A percentile compares a stretch with the other conserved stretches of the same genome.
Evolutionary conservation across 2,329 filamentous ascomycete species (phyloP).

Genomic region (Arthroderma sp.): DNA sequence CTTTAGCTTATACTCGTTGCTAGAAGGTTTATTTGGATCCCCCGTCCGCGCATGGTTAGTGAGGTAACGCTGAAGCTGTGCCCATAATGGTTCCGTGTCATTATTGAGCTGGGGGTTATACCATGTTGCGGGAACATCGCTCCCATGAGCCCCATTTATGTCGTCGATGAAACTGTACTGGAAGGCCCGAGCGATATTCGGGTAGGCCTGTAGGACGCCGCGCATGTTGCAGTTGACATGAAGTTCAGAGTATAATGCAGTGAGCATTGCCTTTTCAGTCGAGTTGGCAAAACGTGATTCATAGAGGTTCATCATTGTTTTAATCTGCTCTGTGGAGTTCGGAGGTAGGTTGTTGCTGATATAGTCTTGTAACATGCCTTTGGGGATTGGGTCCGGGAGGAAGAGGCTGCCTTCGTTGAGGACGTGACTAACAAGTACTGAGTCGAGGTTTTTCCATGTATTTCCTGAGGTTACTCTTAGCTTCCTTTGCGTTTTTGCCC

Average conservation of each 20-base stretch:
- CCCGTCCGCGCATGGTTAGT: background rate
- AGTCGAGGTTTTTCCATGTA: conserved; percentile 20
- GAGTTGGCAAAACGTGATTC: conserved; percentile 18
- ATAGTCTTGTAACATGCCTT: conserved; percentile 19
- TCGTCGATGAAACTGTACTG: conserved; percentile 31
- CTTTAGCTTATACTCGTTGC: no score
- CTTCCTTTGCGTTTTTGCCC: no score
- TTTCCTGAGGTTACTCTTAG: conserved; percentile 12
- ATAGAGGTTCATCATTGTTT: conserved; percentile 15
- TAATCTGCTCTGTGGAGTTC: conserved; percentile 17
- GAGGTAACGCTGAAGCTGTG: background rate
- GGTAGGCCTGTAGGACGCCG: conserved; percentile 26
- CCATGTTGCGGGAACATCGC: background rate
- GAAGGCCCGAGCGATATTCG: conserved; percentile 26
- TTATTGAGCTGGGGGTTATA: background rate
- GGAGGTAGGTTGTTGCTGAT: conserved; percentile 21
- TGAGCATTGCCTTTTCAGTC: conserved; percentile 15
- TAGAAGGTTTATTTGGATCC: conserved; percentile 6
- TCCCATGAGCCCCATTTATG: conserved; percentile 21
- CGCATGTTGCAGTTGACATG: conserved; percentile 20
- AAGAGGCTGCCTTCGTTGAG: conserved; percentile 21
- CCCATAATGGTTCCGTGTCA: background rate
- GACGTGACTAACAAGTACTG: conserved; percentile 23
- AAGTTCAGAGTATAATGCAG: conserved; percentile 21
- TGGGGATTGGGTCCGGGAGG: conserved; percentile 8